Base-by-base conservation (phyloP, 2,329 filamentous ascomycete genomes). In the Penicillium sp. region DNA sequence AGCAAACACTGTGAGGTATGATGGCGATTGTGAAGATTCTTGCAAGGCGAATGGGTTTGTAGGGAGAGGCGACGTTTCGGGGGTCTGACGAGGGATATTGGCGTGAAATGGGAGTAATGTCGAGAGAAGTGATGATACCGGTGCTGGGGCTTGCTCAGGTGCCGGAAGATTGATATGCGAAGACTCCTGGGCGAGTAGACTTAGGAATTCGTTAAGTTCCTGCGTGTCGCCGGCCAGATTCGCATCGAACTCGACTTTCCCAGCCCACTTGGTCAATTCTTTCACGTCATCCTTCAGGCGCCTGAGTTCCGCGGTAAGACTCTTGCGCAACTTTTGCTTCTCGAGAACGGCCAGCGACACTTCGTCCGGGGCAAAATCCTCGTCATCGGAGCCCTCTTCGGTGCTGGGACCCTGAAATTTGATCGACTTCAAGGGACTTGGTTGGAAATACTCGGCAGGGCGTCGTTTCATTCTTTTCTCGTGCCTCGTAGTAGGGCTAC, bases 1-100 rank as follows among this genome's bases (percentile, higher is more conserved):
- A 0, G 82, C 87, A 59, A 93, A 89, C 7, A 86, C 76, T 40
- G 86, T 80, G 0, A 91, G 75, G 56, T 86, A 89, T 0, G 85
- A 82, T 2, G 87, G 70, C 43, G 86, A 81, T 52, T 90, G 81
- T 0, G 60, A 54, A 20, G 57, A 57, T 29, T 64, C 58, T 39
- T 78, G 73, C 1, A 86, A 76, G 0, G 80, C 76, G 70, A 90
- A 75, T 1, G 82, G 78, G 61, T 91, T 87, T 1, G 85, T 87
- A 6, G 78, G 72, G 0, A 79, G 65, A 1, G 74, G 71, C n/a
- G 68, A 70, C 25, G 60, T 38, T 35, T 65, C 46, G 6, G 47
- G 57, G 10, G 52, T 44, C 6, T 55, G 57, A 13, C 52, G 53
- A 35, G 58, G 54, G 8, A 58, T 54, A 38, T 62, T 69, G 18